Conservation (phyloP, 2,329 filamentous ascomycete genomes). For the Alternaria ventricosa region DNA sequence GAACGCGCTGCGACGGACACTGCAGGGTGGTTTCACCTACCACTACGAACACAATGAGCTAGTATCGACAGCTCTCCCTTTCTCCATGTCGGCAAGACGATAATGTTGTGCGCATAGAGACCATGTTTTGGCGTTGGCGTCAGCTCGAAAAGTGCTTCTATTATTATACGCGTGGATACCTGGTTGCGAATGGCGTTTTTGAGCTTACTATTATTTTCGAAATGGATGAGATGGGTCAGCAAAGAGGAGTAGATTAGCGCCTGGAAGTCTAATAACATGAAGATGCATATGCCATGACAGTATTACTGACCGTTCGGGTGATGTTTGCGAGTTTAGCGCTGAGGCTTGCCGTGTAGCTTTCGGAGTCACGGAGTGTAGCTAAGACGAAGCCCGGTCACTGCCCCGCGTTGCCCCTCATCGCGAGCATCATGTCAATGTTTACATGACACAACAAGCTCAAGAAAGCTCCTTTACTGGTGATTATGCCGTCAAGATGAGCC, state of each 20-base stretch:
- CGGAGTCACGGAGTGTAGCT: not conserved
- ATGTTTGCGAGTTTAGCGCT: not conserved
- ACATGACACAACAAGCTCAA: conserved; percentile 3
- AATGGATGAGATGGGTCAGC: not conserved
- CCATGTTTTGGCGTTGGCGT: not conserved
- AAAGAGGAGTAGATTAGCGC: not conserved
- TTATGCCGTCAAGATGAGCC: not conserved
- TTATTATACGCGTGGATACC: conserved; percentile 13
- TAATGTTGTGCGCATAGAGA: conserved; percentile 1
- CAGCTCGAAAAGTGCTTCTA: not conserved
- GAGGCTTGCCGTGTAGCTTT: not conserved
- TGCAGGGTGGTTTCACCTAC: conserved; percentile 55
- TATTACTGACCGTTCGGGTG: not conserved
- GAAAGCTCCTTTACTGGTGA: not conserved
- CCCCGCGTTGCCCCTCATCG: conserved; percentile 41
- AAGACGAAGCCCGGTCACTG: conserved; percentile 1
- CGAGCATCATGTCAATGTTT: conserved; percentile 15
- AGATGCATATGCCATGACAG: not conserved
- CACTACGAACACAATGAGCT: conserved; percentile 49
- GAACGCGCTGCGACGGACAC: conserved; percentile 64
- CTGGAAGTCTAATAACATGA: not conserved
- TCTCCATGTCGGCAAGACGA: conserved; percentile 32
- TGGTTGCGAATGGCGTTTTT: conserved; percentile 7
- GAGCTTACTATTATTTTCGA: not conserved
- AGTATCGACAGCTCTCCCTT: conserved; percentile 41